Conservation (phyloP, 2,329 filamentous ascomycete genomes). For the Sordariomycetes sp. region DNA sequence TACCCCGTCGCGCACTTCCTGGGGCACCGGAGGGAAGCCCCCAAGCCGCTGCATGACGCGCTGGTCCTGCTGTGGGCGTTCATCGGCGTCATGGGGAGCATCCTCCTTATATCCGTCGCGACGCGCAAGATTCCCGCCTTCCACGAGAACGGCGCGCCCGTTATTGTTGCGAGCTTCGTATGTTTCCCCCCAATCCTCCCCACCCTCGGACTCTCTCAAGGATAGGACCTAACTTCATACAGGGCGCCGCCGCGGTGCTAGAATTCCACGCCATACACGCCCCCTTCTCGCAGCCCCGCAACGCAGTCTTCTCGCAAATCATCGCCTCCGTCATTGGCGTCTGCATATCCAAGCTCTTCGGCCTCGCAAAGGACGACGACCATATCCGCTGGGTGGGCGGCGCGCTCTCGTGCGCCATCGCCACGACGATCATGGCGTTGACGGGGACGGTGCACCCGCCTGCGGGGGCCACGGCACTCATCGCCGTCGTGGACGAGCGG, state of each 20-base stretch:
- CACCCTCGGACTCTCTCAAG: not conserved
- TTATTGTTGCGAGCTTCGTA: constrained; percentile 60
- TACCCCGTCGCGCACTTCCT: constrained; percentile 54
- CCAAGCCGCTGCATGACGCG: constrained; percentile 37
- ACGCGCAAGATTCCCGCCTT: constrained; percentile 41
- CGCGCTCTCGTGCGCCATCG: constrained; percentile 48
- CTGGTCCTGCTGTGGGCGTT: constrained; percentile 48
- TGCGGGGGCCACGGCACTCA: constrained; percentile 58
- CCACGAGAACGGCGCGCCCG: constrained; percentile 33
- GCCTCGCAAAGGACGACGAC: constrained; percentile 29
- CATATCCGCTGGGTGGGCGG: constrained; percentile 50
- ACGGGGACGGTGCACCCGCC: constrained; percentile 65
- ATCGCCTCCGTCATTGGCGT: constrained; percentile 49
- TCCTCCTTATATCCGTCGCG: constrained; percentile 46
- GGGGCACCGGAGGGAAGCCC: constrained; percentile 37
- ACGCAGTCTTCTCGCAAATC: constrained; percentile 53
- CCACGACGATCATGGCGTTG: constrained; percentile 52
- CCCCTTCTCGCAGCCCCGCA: constrained; percentile 61
- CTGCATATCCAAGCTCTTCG: constrained; percentile 51
- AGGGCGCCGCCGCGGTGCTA: constrained; percentile 66
- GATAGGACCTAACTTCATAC: not conserved
- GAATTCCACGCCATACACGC: constrained; percentile 61
- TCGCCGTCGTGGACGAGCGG: constrained; percentile 47
- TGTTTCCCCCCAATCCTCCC: constrained; percentile 15
- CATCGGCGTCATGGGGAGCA: constrained; percentile 47